Evolutionary conservation across 2,329 filamentous ascomycete genomes (phyloP).

Genomic region (Zymoseptoria tritici): DNA sequence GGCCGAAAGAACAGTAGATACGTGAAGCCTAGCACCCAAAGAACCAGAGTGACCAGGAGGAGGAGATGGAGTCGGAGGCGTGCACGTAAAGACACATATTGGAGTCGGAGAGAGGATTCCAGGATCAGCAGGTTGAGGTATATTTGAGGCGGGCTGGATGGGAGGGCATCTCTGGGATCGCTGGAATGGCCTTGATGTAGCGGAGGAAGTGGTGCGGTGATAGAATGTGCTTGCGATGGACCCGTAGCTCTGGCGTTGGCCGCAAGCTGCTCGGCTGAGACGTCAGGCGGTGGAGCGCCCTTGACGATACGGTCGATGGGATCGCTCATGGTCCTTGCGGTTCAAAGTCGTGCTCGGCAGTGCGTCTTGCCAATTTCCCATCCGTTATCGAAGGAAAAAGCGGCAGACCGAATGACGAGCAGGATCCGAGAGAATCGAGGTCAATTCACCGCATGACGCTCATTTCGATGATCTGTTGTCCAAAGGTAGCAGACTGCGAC

Average conservation of each 20-base stretch:
- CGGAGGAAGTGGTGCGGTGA: conserved; percentile 32
- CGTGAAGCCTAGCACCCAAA: conserved; percentile 78
- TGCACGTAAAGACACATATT: conserved; percentile 84
- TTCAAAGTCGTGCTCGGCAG: conserved; percentile 2
- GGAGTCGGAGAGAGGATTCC: conserved; percentile 84
- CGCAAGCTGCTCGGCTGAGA: conserved; percentile 37
- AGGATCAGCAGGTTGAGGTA: conserved; percentile 97
- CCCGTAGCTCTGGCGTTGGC: conserved; percentile 27
- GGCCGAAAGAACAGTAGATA: conserved; percentile 92
- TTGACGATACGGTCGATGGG: conserved; percentile 81
- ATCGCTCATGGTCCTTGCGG: conserved; percentile 13
- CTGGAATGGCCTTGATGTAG: conserved; percentile 35
- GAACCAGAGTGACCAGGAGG: conserved; percentile 69
- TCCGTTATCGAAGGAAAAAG: neutral
- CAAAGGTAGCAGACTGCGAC: neutral
- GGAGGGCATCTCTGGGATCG: conserved; percentile 72
- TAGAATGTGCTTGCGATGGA: conserved; percentile 36
- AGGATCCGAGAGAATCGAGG: neutral
- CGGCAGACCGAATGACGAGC: neutral
- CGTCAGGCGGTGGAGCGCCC: conserved; percentile 64
- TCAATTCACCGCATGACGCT: neutral
- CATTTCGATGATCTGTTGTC: neutral
- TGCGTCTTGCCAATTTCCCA: conserved; percentile 50
- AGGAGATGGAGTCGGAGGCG: conserved; percentile 88
- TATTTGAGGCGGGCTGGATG: conserved; percentile 90